Conservation (phyloP, 2,329 filamentous ascomycete genomes). For the Camptophora hylomeconis region DNA sequence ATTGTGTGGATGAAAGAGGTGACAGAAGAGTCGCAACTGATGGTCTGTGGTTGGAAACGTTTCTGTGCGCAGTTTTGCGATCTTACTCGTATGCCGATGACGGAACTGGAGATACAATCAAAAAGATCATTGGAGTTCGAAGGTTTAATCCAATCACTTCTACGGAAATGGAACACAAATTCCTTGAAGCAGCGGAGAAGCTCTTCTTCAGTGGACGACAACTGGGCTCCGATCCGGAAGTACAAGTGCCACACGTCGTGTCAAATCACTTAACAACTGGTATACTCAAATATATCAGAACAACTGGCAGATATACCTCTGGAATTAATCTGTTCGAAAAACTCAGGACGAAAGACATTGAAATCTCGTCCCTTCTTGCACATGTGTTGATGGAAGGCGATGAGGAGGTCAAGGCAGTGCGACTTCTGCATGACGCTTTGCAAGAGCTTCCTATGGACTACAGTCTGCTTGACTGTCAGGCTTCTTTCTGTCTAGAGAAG, state of each 20-base stretch:
- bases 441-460: slow-evolving; percentile 96
- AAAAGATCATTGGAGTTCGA: slow-evolving; percentile 93
- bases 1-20: slow-evolving; percentile 92
- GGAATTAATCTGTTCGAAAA: slow-evolving; percentile 98
- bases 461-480: slow-evolving; percentile 86
- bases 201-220: slow-evolving; percentile 94
- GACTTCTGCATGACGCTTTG: slow-evolving; percentile 74
- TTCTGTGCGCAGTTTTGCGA: slow-evolving; percentile 83
- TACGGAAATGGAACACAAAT: slow-evolving; percentile 95
- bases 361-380: slow-evolving; percentile 84
- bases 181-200: slow-evolving; percentile 84
- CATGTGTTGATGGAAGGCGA: slow-evolving; percentile 89
- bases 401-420: slow-evolving; percentile 91
- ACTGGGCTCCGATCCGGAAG: slow-evolving; percentile 88
- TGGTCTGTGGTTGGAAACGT: slow-evolving; percentile 92
- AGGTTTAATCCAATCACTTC: slow-evolving; percentile 96
- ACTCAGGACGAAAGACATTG: slow-evolving; percentile 74
- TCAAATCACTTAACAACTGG: slow-evolving; percentile 94
- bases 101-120: slow-evolving; percentile 83
- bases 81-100: slow-evolving; percentile 96
- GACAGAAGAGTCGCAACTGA: slow-evolving; percentile 90
- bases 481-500: slow-evolving; percentile 81
- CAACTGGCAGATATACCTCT: slow-evolving; percentile 84
- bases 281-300: slow-evolving; percentile 85
- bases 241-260: slow-evolving; percentile 92